phyloP scores from a whole-genome alignment of 1,284 basidiomycete species.

The Naganishia sp. region DNA sequence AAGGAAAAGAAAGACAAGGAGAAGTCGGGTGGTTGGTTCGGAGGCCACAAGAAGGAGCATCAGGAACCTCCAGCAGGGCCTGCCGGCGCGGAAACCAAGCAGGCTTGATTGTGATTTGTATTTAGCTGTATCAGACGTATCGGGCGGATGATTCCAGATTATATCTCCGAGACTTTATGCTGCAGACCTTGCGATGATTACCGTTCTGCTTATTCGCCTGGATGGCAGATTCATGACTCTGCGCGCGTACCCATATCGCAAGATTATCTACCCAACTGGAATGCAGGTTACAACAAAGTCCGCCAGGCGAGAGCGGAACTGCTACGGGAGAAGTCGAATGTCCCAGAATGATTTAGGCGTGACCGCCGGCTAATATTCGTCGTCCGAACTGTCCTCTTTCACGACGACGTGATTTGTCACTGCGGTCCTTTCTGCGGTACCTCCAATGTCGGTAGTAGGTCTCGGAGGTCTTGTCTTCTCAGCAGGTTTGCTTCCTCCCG shows the following conservation, averaged over 20 bases:
- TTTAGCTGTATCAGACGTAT: too few species aligned
- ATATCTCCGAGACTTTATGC: neutral
- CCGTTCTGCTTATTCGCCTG: too few species aligned
- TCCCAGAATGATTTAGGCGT: too few species aligned
- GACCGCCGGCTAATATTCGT: conserved; percentile 15
- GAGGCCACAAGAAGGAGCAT: conserved; percentile 20
- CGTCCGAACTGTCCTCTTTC: conserved; percentile 24
- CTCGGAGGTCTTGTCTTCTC: conserved; percentile 2
- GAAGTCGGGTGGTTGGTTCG: conserved; percentile 34
- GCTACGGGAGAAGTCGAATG: too few species aligned
- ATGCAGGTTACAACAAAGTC: too few species aligned
- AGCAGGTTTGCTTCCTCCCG: neutral
- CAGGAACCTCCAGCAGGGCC: neutral
- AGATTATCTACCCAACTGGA: too few species aligned
- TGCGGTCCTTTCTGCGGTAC: conserved; percentile 8
- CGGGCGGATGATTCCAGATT: too few species aligned
- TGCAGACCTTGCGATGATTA: too few species aligned
- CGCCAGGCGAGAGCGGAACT: too few species aligned
- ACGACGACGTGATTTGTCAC: conserved; percentile 15
- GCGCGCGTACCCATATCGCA: too few species aligned
- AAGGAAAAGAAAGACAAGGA: conserved; percentile 44
- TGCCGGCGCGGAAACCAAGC: conserved; percentile 4
- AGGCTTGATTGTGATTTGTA: neutral
- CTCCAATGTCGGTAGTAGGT: conserved; percentile 3
- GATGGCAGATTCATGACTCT: too few species aligned